Evolutionary conservation across 2,329 filamentous ascomycete genomes (phyloP), one percentile per base, ranked within the genome.

Genomic region (Arthrinium phaeospermum): DNA sequence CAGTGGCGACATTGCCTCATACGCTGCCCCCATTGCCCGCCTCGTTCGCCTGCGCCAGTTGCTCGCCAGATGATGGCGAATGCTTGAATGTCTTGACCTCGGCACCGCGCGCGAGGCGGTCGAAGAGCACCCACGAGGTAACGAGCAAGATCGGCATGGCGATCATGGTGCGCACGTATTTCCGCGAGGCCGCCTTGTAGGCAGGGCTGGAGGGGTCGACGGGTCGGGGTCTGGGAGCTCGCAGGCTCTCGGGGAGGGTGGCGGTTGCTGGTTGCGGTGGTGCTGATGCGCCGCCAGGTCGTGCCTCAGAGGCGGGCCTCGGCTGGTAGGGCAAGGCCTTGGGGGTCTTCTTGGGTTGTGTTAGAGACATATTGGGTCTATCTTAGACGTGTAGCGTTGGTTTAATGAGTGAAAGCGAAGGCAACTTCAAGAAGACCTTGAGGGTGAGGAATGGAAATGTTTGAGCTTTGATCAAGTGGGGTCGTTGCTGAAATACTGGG

Each of bases 71-170:
- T 12, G 57, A 41, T 3, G 57, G 34, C 19, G 27, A 10, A 3
- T 37, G 30, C 30, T 34, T 71, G 22, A 78, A 67, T 1, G 64
- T 64, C 71, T 79, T 79, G 0, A 70, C 68, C 68, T 79, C 71
- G 41, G 75, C 72, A 8, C 78, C 78, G 27, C 76, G 70, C 22
- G 70, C 75, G 27, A 80, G 76, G 53, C 79, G 76, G 69, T 89
- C 84, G 78, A 86, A 90, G 3, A 90, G 77, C 70, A 84, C 85
- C 74, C 88, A 90, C 30, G 88, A 89, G 37, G 86, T 88, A 69
- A 90, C 87, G 19, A 90, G 73, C 5, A 89, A 76, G 45, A 90
- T 85, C 2, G 88, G 88, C 79, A 89, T 75, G 34, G 86, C 87
- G 71, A 90, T 83, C 75, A 90, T 86, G 10, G 83, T 73, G 30